phyloP scores from a whole-genome alignment of 2,329 filamentous ascomycete species.

The Dothideomycetes sp. region DNA sequence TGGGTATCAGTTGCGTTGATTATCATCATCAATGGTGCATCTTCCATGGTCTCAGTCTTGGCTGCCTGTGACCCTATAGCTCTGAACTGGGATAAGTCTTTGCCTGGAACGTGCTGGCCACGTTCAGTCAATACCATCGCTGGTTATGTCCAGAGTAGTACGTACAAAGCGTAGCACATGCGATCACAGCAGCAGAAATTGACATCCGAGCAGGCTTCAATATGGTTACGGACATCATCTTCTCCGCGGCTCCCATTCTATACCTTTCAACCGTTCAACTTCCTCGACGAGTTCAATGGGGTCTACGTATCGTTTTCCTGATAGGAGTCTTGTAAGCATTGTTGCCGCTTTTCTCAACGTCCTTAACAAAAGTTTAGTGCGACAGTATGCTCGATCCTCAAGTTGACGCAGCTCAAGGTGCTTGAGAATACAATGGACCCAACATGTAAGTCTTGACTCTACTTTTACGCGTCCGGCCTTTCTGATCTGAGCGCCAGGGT shows the following conservation, averaged over 20 bases:
- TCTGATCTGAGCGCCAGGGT: slow-evolving; percentile 3
- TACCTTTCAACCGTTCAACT: slow-evolving; percentile 11
- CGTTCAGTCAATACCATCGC: slow-evolving; percentile 5
- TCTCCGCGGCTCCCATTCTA: slow-evolving; percentile 7
- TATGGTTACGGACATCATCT: slow-evolving; percentile 10
- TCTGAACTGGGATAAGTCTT: slow-evolving; percentile 7
- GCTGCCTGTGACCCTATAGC: slow-evolving; percentile 7
- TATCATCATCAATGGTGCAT: slow-evolving; percentile 6
- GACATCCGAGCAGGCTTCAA: slow-evolving; percentile 5
- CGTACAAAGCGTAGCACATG: no score
- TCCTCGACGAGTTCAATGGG: slow-evolving; percentile 9
- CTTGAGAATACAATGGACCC: slow-evolving; percentile 7
- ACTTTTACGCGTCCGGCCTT: neutral
- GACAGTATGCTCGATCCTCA: slow-evolving; percentile 9
- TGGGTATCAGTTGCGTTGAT: slow-evolving; percentile 8
- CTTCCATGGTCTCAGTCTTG: slow-evolving; percentile 7
- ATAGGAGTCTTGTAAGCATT: slow-evolving; percentile 9
- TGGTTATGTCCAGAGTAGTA: slow-evolving; percentile 7
- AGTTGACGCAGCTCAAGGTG: slow-evolving; percentile 7
- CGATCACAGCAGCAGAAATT: neutral
- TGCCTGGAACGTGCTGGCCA: slow-evolving; percentile 9
- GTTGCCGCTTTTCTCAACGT: neutral
- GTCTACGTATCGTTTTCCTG: slow-evolving; percentile 8
- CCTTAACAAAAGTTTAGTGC: slow-evolving; percentile 2
- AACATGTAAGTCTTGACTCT: slow-evolving; percentile 1